Percentiles rank a stretch among this genome's conserved stretches.
phyloP scores from a whole-genome alignment of 225 moss, liverwort and hornwort genomes.

The Antitrichia curtipendula region DNA sequence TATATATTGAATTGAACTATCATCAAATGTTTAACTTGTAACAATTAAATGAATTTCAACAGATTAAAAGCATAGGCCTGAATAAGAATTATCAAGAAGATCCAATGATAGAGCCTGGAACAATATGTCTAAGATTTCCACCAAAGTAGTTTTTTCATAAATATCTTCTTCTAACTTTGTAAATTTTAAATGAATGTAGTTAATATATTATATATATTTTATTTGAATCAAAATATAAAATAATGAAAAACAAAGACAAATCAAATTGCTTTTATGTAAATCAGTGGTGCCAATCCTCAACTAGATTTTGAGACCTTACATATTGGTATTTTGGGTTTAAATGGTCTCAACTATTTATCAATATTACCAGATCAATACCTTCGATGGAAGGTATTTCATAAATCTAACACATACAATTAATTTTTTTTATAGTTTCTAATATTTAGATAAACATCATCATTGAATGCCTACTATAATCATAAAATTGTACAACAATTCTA shows the following conservation, averaged over 20 bases:
- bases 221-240: background rate
- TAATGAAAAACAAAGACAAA: background rate
- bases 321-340: background rate
- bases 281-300: background rate
- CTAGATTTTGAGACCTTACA: background rate
- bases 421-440: background rate
- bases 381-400: background rate
- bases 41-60: background rate
- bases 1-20: too few species aligned
- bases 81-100: background rate
- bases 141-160: background rate
- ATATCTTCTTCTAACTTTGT: background rate
- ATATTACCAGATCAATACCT: background rate
- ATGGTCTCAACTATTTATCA: background rate
- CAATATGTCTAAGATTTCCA: background rate
- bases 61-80: background rate
- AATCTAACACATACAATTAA: background rate
- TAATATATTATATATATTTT: too few species aligned
- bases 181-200: background rate
- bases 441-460: background rate
- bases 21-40: background rate
- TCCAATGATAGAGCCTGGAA: fast-evolving
- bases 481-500: background rate
- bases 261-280: background rate
- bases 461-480: background rate